Base-by-base conservation (phyloP, 78 protist species). In the Dictyostelium intermedium region DNA sequence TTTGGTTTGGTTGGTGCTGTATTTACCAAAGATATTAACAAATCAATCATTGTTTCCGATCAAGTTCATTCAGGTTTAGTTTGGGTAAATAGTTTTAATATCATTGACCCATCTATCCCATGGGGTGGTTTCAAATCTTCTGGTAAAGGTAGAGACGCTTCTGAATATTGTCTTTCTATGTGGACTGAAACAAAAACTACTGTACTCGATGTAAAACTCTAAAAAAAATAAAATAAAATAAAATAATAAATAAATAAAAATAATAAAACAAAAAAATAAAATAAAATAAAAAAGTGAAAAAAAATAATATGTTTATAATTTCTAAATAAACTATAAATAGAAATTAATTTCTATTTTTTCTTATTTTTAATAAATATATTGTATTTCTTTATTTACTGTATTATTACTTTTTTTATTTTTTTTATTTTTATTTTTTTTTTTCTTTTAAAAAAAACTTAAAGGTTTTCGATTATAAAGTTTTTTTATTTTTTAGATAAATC, bases 1-100 rank as follows among this genome's bases (percentile, higher is more conserved):
- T 97, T 92, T 89, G 98, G 98, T 69, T 77, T 97, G 9, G 97
- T 95, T 41, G 97, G 96, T 20, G 81, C 94, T 25, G 63, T 97
- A 7, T 95, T 61, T 66, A 94, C 97, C 27, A 66, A 72, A 79
- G 78, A 94, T 72, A 72, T 92, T 13, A 89, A 80, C 35, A 89
- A 25, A 9, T 56, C 94, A 11, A 37, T 83, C 20, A 41, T 83
- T 9, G 79, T 83, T 35, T 66, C 81, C 0, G 89, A 83, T 60
- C 78, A 41, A 66, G 47, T 83, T 13, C 43, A 25, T 11, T 18
- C 27, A 25, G 89, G 89, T 66, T 83, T 66, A 6, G 79, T 66
- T 83, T 83, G 89, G 89, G 79, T 83, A 2, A 83, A 83, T 27
- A 25, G 53, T n/a, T 83, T 25, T 43, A 83, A 83, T 83, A 41